Base-by-base conservation (phyloP, 1,284 basidiomycete species). In the Ustilago esculenta region DNA sequence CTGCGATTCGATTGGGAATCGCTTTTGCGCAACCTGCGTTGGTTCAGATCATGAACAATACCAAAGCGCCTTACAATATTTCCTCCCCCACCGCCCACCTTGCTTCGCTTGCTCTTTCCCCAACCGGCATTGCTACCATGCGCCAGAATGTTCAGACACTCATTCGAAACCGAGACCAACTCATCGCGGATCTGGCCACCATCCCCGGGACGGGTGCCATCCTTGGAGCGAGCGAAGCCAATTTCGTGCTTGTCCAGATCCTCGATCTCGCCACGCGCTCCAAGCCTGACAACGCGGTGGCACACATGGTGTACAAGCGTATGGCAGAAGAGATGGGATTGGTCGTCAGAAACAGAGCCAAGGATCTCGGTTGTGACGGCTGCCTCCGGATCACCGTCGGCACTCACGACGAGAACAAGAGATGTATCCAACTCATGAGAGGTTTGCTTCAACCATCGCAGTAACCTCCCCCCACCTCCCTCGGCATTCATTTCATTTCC, bases 1-100 rank as follows among this genome's bases (percentile, higher is more conserved):
- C 96, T 5, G 94, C 90, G 6, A 96, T 99, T 29, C 27, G 27
- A 12, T 85, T 98, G 23, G 95, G 96, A 2, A 88, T 95, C 56
- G 92, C 93, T 0, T 85, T 97, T 61, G 92, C 92, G 3, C 90
- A 94, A 70, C 92, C 92, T 0, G 88, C 91, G 0, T 85, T 98
- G 17, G 90, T 97, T 43, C 94, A 95, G 80, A 87, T 98, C 72
- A 87, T 98, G 63, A 89, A 89, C 76, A 98, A 98, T 83, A 92
- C 95, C 48, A 98, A 98, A 83, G 96, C 95, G 0, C 95, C 95
- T 0, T 99, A 98, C 86, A 97, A 97, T 83, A 90, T 98, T 72
- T 95, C 94, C 12, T 87, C 90, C 0, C 94, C 94, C 0, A 92
- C 93, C 3, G 92, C 95, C 7, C 85, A 88, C 42, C 87, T 98